phyloP scores from a whole-genome alignment of 305 asterid species.

The Fraxinus paxiana region DNA sequence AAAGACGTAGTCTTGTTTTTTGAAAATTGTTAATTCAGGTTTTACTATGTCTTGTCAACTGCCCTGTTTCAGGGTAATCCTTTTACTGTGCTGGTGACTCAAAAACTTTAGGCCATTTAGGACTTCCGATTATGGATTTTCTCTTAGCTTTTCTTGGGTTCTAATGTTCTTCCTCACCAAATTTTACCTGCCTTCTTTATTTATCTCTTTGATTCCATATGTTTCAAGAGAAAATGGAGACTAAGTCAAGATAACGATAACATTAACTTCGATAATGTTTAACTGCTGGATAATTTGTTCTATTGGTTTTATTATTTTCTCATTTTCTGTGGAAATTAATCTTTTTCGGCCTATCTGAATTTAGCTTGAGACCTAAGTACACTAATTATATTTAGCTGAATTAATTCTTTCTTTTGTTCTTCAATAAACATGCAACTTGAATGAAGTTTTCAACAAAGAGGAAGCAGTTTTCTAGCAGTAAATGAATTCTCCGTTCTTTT shows the following conservation, averaged over 20 bases:
- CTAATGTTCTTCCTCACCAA: not conserved
- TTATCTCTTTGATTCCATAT: not conserved
- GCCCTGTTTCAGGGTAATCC: not conserved
- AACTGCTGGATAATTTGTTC: not conserved
- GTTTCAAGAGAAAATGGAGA: not conserved
- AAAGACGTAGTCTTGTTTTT: not conserved
- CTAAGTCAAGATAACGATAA: not conserved
- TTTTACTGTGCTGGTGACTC: not conserved
- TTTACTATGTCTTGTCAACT: not conserved
- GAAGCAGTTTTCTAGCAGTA: constrained; percentile 5
- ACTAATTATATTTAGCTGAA: not conserved
- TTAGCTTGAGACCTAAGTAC: not conserved
- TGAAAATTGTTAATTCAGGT: not conserved
- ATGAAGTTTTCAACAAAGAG: not conserved
- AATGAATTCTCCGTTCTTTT: not conserved
- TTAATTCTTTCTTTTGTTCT: not conserved
- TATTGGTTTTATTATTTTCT: not conserved
- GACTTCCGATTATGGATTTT: not conserved
- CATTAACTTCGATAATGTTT: not conserved
- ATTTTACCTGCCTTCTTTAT: not conserved
- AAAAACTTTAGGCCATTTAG: not conserved
- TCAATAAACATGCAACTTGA: not conserved
- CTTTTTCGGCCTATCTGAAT: not conserved
- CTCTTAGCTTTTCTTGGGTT: not conserved
- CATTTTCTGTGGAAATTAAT: not conserved